Conservation (phyloP, 352 stramenopile genomes). For the Achlya hypogyna region DNA sequence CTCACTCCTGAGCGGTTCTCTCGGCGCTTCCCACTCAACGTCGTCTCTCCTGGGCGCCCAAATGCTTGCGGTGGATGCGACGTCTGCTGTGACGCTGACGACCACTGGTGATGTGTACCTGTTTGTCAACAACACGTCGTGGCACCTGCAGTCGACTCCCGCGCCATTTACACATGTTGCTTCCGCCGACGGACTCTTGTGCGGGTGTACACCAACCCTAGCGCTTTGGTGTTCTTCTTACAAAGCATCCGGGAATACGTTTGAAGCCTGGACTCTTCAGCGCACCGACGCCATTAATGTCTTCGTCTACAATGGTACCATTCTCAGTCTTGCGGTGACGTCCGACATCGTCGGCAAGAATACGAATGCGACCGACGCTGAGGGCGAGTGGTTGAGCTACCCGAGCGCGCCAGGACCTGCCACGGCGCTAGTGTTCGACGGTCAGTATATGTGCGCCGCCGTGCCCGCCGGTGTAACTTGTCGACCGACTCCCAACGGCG, state of each 20-base stretch:
- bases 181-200: not conserved
- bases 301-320: too few relatives aligned
- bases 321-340: too few relatives aligned
- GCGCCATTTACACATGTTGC: not conserved
- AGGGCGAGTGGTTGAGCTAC: too few relatives aligned
- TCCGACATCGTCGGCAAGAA: too few relatives aligned
- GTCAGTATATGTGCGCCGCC: too few relatives aligned
- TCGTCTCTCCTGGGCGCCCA: not conserved
- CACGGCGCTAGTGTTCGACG: too few relatives aligned
- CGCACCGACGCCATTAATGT: not conserved
- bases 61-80: not conserved
- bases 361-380: too few relatives aligned
- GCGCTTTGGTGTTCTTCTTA: not conserved
- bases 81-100: not conserved
- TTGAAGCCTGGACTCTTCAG: not conserved
- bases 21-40: too few relatives aligned
- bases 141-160: not conserved
- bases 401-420: too few relatives aligned
- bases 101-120: not conserved
- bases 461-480: too few relatives aligned
- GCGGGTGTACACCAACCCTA: not conserved
- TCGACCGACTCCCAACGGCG: too few relatives aligned
- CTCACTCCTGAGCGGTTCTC: too few relatives aligned
- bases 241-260: not conserved
- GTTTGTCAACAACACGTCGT: not conserved